Percentiles rank a stretch among this genome's conserved stretches.
These are phyloP conservation scores for Orbilia quercus DNA, from an alignment of 2,329 filamentous ascomycete species.

Conservation along the genomic window DNA sequence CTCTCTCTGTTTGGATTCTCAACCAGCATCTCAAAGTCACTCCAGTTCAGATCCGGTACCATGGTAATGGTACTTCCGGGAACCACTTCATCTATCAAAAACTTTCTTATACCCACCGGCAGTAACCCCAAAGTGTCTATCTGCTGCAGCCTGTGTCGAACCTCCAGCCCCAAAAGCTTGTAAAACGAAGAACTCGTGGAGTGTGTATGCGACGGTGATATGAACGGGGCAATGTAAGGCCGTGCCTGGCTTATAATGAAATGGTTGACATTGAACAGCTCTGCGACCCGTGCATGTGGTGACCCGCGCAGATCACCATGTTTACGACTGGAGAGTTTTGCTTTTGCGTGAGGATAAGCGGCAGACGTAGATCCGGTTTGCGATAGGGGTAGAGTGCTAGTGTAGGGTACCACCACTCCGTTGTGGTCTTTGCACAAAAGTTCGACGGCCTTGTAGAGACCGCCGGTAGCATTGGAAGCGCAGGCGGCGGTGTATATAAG, in stretches of 20 bases:
- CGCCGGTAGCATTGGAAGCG: constrained; percentile 76
- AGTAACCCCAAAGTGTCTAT: constrained; percentile 81
- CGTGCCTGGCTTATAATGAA: constrained; percentile 93
- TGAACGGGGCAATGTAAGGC: constrained; percentile 88
- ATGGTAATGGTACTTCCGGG: constrained; percentile 82
- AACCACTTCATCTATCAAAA: constrained; percentile 84
- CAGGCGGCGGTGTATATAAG: constrained; percentile 84
- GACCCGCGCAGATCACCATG: constrained; percentile 64
- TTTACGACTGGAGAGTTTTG: constrained; percentile 38
- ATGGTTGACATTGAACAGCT: constrained; percentile 93
- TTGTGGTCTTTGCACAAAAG: constrained; percentile 82
- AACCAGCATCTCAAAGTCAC: constrained; percentile 81
- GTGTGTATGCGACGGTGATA: constrained; percentile 78
- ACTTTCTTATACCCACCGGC: constrained; percentile 75
- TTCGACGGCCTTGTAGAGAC: constrained; percentile 74
- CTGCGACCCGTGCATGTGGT: constrained; percentile 77
- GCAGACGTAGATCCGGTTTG: neutral
- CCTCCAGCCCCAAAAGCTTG: constrained; percentile 69
- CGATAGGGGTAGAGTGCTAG: constrained; percentile 70
- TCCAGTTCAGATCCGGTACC: constrained; percentile 78
- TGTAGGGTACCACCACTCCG: constrained; percentile 79
- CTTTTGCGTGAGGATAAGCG: constrained; percentile 12
- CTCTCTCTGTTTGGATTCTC: constrained; percentile 81
- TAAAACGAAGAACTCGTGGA: constrained; percentile 70
- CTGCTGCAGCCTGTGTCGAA: constrained; percentile 83